These are phyloP conservation scores for Amauroascus verrucosus DNA, from an alignment of 2,329 filamentous ascomycete species.

Conservation along the genomic window DNA sequence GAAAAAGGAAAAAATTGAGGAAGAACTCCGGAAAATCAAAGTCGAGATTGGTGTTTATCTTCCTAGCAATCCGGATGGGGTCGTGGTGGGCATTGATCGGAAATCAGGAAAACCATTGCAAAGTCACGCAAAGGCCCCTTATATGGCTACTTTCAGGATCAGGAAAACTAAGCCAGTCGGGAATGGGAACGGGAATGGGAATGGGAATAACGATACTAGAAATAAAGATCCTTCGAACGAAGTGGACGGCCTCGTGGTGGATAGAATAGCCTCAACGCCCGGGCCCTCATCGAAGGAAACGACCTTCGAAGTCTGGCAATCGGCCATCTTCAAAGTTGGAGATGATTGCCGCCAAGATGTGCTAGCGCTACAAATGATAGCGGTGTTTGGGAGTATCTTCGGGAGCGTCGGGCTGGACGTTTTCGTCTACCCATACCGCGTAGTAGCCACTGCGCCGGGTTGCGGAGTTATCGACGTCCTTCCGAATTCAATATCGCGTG, in stretches of 20 bases:
- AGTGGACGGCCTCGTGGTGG: not conserved
- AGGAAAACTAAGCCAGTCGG: conserved; percentile 57
- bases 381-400: conserved; percentile 94
- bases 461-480: conserved; percentile 98
- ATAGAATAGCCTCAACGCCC: not conserved
- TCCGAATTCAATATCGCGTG: conserved; percentile 92
- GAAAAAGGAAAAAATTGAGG: conserved; percentile 98
- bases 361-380: conserved; percentile 92
- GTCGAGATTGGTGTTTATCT: conserved; percentile 96
- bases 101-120: conserved; percentile 96
- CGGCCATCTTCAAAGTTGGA: conserved; percentile 98
- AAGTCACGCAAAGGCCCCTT: conserved; percentile 95
- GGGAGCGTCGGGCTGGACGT: conserved; percentile 89
- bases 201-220: conserved; percentile 37
- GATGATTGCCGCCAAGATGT: conserved; percentile 98
- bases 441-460: conserved; percentile 91
- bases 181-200: conserved; percentile 37
- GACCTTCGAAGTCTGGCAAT: conserved; percentile 94
- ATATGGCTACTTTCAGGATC: conserved; percentile 98
- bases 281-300: conserved; percentile 16
- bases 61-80: conserved; percentile 90
- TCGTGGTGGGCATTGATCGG: conserved; percentile 94
- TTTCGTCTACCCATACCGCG: conserved; percentile 92
- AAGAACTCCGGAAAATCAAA: conserved; percentile 93
- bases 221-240: not conserved